Base-by-base conservation (phyloP, 768 basidiomycete species). In the Suillus brevipes region DNA sequence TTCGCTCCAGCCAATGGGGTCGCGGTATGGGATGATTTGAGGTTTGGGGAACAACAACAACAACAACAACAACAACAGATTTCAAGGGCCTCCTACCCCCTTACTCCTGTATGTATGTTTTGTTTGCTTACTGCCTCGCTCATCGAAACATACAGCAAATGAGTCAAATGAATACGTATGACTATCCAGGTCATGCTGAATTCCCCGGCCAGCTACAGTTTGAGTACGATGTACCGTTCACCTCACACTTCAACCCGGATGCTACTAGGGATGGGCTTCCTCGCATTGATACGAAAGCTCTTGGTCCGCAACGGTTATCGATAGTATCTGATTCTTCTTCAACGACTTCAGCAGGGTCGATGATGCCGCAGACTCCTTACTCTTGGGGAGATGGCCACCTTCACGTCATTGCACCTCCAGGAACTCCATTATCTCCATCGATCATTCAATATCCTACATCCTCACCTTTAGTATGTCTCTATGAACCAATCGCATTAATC, bases 291-390 rank as follows among this genome's bases (percentile, higher is more conserved):
- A 59, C 58, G 1, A 42, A 40, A 4, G 13, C n/a, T 20, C 14
- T 31, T 42, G n/a, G 9, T 60, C 9, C 6, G 13, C 61, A 38
- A 7, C 53, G 36, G 16, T 16, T 62, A 25, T 58, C 40, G 14
- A 25, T 62, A 7, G 23, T 34, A 61, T 57, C 61, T 55, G 47
- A 62, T 4, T 38, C 40, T 56, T 57, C 61, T 38, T 58, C 61
- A 37, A 50, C 55, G 10, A 23, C 13, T 62, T 59, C 58, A 42
- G 58, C 25, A 28, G 58, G 25, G 25, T 42, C 58, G 1, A 59
- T 58, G 38, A 58, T 59, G n/a, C 58, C 58, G 6, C 58, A 6
- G 25, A 59, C 58, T 20, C 58, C 58, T 18, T 6, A 10, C 38
- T 1, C 8, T 40, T 59, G 40, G 58, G 40, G 4, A 40, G 25